A percentile compares a stretch with the other conserved stretches of the same genome.
Conservation (phyloP, 176 grass and related monocot genomes). For the Zoysia japonica region DNA sequence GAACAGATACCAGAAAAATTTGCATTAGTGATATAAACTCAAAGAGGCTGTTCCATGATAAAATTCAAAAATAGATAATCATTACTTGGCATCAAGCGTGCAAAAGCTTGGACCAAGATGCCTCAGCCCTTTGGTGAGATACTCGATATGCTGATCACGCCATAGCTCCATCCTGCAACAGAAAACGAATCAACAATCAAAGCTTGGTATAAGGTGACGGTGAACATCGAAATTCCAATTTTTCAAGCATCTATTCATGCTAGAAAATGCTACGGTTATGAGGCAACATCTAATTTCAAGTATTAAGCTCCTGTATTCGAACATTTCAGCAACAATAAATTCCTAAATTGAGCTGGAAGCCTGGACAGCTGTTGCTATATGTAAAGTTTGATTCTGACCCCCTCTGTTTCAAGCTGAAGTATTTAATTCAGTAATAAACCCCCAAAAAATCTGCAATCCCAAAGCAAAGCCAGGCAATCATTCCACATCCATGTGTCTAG, state of each 20-base stretch:
- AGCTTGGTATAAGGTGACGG: background rate
- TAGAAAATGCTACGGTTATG: background rate
- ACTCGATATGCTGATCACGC: slow-evolving; percentile 75
- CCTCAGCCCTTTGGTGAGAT: slow-evolving; percentile 59
- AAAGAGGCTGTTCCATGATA: background rate
- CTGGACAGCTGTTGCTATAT: background rate
- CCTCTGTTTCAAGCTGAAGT: slow-evolving; percentile 1
- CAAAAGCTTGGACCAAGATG: slow-evolving; percentile 66
- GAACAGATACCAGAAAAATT: slow-evolving; percentile 14
- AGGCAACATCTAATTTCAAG: background rate
- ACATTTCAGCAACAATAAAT: background rate
- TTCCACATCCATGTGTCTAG: background rate
- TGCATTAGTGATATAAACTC: background rate
- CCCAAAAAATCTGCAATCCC: background rate
- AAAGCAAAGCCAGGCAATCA: background rate
- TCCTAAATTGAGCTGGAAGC: background rate
- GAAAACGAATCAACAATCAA: background rate
- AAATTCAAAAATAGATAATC: slow-evolving; percentile 25
- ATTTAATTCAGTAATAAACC: background rate
- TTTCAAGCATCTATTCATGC: background rate
- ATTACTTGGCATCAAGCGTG: slow-evolving; percentile 87
- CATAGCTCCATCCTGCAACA: slow-evolving; percentile 74
- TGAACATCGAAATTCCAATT: background rate
- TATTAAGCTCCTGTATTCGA: background rate
- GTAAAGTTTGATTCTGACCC: background rate